Percentiles rank a stretch among this genome's conserved stretches.
phyloP scores from a whole-genome alignment of 1,284 basidiomycete species.

The Vanrija sp. region DNA sequence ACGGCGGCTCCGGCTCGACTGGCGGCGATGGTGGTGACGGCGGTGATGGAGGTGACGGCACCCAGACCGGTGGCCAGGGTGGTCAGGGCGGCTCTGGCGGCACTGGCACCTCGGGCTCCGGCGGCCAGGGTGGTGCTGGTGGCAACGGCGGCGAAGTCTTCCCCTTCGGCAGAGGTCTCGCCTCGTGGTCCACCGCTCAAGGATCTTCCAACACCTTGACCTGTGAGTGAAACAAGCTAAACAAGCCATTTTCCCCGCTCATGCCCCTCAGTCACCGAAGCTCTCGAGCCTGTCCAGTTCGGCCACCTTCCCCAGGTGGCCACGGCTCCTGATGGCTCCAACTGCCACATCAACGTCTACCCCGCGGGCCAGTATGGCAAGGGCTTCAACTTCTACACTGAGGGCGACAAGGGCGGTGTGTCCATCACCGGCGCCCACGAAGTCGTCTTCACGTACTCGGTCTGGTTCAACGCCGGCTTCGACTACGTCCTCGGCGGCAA shows the following conservation, averaged over 20 bases:
- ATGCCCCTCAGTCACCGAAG: conserved; percentile 20
- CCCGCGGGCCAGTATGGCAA: conserved; percentile 32
- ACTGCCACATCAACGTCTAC: conserved; percentile 26
- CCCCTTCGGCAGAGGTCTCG: neutral
- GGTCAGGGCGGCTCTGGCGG: neutral
- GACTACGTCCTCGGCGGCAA: conserved; percentile 50
- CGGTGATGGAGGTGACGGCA: neutral
- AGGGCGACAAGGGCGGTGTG: conserved; percentile 24
- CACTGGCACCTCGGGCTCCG: neutral
- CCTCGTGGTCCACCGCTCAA: neutral
- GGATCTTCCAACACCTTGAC: neutral
- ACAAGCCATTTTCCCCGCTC: neutral
- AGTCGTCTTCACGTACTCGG: conserved; percentile 43
- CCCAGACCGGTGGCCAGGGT: neutral
- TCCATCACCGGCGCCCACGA: conserved; percentile 34
- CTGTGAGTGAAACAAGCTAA: neutral
- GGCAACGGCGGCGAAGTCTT: neutral
- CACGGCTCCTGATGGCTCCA: conserved; percentile 39
- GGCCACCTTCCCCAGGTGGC: conserved; percentile 28
- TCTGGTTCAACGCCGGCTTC: conserved; percentile 45
- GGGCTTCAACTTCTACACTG: conserved; percentile 41
- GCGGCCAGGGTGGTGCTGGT: neutral
- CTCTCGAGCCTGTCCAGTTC: conserved; percentile 35
- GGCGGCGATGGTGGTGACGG: no score
- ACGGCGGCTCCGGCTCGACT: neutral